Evolutionary conservation across 2,329 filamentous ascomycete genomes (phyloP), one percentile per base, ranked within the genome.

Genomic region (Mycogone perniciosa): DNA sequence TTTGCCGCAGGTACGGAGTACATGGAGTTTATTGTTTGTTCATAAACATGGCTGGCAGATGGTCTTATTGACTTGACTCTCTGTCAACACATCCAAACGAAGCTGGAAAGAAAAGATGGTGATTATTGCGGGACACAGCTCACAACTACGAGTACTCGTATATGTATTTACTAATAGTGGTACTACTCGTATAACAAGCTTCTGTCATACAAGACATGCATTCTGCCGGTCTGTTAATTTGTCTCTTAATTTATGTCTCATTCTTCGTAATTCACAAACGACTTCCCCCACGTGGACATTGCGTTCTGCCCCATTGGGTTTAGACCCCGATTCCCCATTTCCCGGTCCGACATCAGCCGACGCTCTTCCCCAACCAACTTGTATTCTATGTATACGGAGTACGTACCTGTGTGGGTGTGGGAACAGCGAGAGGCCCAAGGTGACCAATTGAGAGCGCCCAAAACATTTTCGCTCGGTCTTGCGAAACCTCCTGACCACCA

Each of bases 331-430:
- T 29, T n/a, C 31, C 37, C 47, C 34, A 30, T 41, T 31, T 40
- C 31, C 46, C 54, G 56, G 58, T 55, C 62, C 62, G 62, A 64
- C 52, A 64, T 64, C 62, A 64, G 62, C 62, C 62, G 62, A 64
- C 42, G 47, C 44, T 34, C 29, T 53, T n/a, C 48, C 51, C 45
- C 53, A 54, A 51, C 51, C 40, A 41, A 44, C 46, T 41, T 31
- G 13, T 29, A 20, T n/a, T 38, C 35, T 11, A 20, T n/a, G n/a
- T n/a, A n/a, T n/a, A n/a, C n/a, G n/a, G n/a, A n/a, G n/a, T 38
- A 38, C 35, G 35, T 38, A 38, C 35, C 10, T 38, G 11, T 9
- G n/a, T 38, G 35, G 35, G 35, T 20, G 20, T 20, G 20, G 20
- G 20, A 20, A 20, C 20, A 20, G 20, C 20, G 20, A 20, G 7